Base-by-base conservation (phyloP, 306 rosid genomes). In the Casuarina glauca region DNA sequence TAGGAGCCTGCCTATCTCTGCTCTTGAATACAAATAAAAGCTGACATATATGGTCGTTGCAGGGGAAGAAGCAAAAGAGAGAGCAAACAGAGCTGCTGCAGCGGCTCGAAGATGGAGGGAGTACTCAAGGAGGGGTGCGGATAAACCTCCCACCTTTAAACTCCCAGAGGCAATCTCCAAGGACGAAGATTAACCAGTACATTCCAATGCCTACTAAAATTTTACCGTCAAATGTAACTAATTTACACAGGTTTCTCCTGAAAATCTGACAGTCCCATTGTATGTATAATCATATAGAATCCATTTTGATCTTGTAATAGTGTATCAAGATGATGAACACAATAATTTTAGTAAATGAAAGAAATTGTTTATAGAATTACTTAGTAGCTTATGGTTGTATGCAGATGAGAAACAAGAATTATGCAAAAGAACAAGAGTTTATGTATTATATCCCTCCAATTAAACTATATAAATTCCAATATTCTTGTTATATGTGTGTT, bases 71-170 rank as follows among this genome's bases (percentile, higher is more conserved):
- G 78, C 62, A 15, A 91, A 88, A 54, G 97, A 93, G 79, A 87
- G 94, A 79, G 90, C 92, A 12, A 93, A 73, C 35, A 84, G 88
- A 79, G 97, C 97, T 1, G 99, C 99, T 0, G 91, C 97, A 9
- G 99, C 94, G 0, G 91, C 99, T 75, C 80, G 97, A 62, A 85
- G 95, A 83, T 95, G 99, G 99, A 86, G 99, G 71, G 99, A 95
- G 86, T 95, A 95, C 85, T 95, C 99, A 5, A 87, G 99, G 78
- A 89, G 81, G 76, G 97, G 97, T 12, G 92, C 71, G 2, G 94
- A 90, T 77, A 95, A 92, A 86, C 89, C 89, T 84, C 93, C 97
- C 26, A 83, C 92, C 20, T 87, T 87, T 77, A 95, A 95, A 80
- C 99, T 95, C 79, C 99, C 97, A 11, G 97, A 91, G 76, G 75